These are phyloP conservation scores for Agroathelia rolfsii DNA, from an alignment of 1,284 basidiomycete genomes.

Conservation along the genomic window DNA sequence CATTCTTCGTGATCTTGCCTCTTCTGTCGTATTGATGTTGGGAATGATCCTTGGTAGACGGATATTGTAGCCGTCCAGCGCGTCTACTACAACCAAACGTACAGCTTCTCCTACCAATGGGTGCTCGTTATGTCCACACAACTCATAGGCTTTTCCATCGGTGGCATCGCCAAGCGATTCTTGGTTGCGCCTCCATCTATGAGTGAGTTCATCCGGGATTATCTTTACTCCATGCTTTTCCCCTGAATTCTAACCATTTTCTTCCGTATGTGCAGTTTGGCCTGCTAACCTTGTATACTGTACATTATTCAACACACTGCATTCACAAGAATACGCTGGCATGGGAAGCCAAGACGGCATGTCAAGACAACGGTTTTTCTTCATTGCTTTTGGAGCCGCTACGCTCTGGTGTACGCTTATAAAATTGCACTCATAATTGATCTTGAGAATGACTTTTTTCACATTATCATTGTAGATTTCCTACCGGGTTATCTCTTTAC, in stretches of 20 bases:
- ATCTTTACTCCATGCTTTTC: background rate
- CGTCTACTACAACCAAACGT: constrained; percentile 40
- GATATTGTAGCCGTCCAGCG: constrained; percentile 58
- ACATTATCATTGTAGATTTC: constrained; percentile 20
- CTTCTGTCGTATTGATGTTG: background rate
- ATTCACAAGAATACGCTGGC: constrained; percentile 41
- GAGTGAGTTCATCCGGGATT: no score
- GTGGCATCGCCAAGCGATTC: constrained; percentile 51
- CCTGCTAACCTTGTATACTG: constrained; percentile 70
- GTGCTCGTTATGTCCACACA: constrained; percentile 57
- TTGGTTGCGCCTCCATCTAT: constrained; percentile 72
- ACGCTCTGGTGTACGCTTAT: constrained; percentile 40
- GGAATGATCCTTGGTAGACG: constrained; percentile 22
- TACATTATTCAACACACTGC: constrained; percentile 68
- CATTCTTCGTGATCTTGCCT: background rate
- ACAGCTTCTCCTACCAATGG: constrained; percentile 37
- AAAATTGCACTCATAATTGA: background rate
- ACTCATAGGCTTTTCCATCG: constrained; percentile 61
- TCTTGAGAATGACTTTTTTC: constrained; percentile 1
- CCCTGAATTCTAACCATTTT: background rate
- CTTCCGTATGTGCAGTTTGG: constrained; percentile 45
- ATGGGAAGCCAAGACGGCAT: constrained; percentile 32
- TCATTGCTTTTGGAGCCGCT: constrained; percentile 30
- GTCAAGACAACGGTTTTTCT: constrained; percentile 46
- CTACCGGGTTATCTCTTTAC: constrained; percentile 43